Evolutionary conservation across 441 rosid genomes (phyloP), one percentile per base, ranked within the genome.

Genomic region (Mallotus japonicus): DNA sequence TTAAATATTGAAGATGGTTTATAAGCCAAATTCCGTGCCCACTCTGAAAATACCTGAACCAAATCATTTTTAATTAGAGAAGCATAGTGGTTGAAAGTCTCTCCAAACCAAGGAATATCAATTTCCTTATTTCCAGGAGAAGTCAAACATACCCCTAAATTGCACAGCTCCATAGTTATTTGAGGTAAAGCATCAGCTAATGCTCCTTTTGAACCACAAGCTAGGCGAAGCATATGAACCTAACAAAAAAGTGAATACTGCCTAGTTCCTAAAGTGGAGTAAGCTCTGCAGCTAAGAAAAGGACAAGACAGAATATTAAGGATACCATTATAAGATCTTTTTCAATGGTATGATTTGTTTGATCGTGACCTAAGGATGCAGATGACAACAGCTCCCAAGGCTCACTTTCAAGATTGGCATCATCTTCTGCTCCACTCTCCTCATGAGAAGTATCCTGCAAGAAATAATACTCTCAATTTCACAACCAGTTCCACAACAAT

Each of bases 191-290:
- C 84, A 88, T 88, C 93, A 56, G 81, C 83, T 75, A 88, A 74
- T 78, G 79, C 87, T 77, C 92, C 95, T 78, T 86, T 88, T 64
- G 97, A 88, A 80, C 90, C 84, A 80, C 98, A 93, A 66, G 91
- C 97, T 75, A 93, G 93, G 22, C 78, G 97, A 82, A 95, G 94
- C 75, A 95, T 82, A 85, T 95, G 98, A 80, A 87, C 92, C 99
- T 94, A 77, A 73, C 54, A 22, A 66, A 47, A 55, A 50, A 75
- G 69, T 11, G 50, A 37, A 37, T 4, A 66, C 20, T 14, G 67
- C 11, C 56, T 62, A 71, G 68, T 14, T 51, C 32, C 63, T 68
- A 71, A 28, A 57, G 67, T 68, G 61, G 64, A 69, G 47, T 34
- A 76, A 40, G 13, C 61, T 73, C 62, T 44, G 37, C 40, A 70